Conservation (phyloP, 2,329 filamentous ascomycete species). For the Exophiala spinifera region DNA sequence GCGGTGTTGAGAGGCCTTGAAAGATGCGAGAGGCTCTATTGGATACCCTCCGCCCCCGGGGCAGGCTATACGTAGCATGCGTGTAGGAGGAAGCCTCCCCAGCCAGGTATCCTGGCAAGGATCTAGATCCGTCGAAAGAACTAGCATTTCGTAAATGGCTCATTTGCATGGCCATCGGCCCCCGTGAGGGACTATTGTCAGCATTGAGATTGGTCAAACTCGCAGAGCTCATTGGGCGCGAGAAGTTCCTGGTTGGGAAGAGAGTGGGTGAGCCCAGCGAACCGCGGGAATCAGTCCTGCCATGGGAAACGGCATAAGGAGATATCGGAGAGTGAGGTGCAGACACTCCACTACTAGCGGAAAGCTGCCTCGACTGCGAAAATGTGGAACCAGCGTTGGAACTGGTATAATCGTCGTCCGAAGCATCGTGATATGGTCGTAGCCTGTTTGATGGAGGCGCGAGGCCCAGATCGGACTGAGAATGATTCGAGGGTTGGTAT, state of each 20-base stretch:
- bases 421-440: constrained; percentile 57
- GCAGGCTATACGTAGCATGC: constrained; percentile 79
- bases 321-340: constrained; percentile 62
- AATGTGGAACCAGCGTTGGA: constrained; percentile 59
- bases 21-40: constrained; percentile 59
- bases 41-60: constrained; percentile 75
- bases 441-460: constrained; percentile 23
- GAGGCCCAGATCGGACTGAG: constrained; percentile 22
- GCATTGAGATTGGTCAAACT: constrained; percentile 33
- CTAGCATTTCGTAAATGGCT: constrained; percentile 17
- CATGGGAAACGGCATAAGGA: constrained; percentile 59
- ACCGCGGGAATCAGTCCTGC: constrained; percentile 77
- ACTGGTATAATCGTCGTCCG: constrained; percentile 67
- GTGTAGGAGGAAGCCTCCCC: constrained; percentile 67
- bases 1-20: constrained; percentile 52
- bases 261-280: constrained; percentile 66
- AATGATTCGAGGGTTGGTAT: constrained; percentile 16
- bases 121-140: constrained; percentile 28
- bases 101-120: constrained; percentile 22
- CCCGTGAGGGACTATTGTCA: constrained; percentile 23
- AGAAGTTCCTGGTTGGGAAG: constrained; percentile 69
- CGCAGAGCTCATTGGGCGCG: constrained; percentile 75
- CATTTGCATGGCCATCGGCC: constrained; percentile 11
- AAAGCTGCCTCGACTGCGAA: constrained; percentile 71
- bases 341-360: constrained; percentile 64